A percentile compares a stretch with the other conserved stretches of the same genome.
Conservation (phyloP, 257 asterid genomes). For the Rubia yunnanensis region DNA sequence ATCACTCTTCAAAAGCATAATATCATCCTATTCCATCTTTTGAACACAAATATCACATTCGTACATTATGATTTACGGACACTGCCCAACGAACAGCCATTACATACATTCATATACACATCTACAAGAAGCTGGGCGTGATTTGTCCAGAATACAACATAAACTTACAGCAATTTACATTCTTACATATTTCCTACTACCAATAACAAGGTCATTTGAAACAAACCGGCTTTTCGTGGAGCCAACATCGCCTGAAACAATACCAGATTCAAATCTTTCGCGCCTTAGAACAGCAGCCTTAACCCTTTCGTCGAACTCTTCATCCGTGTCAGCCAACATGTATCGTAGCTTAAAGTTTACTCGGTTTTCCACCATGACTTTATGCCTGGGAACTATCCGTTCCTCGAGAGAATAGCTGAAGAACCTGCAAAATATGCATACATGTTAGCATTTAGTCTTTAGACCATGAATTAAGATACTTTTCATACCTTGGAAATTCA, state of each 20-base stretch:
- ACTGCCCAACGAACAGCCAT: neutral
- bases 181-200: neutral
- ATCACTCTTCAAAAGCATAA: too few species aligned
- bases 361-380: constrained; percentile 58
- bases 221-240: neutral
- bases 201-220: neutral
- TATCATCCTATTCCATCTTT: neutral
- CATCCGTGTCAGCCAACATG: constrained; percentile 66
- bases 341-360: constrained; percentile 71
- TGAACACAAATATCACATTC: too few species aligned
- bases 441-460: neutral
- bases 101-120: neutral
- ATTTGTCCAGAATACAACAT: neutral
- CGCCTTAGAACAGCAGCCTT: constrained; percentile 54
- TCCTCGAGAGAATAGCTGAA: constrained; percentile 91
- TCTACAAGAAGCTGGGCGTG: neutral
- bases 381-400: constrained; percentile 72
- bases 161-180: neutral
- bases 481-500: constrained; percentile 77
- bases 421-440: constrained; percentile 40
- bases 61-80: too few species aligned
- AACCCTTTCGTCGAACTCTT: constrained; percentile 53
- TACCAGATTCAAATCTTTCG: constrained; percentile 59
- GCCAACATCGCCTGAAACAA: constrained; percentile 10
- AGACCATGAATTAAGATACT: neutral